phyloP scores from a whole-genome alignment of 1,139 yeast genomes.

The Candida frijolesensis region DNA sequence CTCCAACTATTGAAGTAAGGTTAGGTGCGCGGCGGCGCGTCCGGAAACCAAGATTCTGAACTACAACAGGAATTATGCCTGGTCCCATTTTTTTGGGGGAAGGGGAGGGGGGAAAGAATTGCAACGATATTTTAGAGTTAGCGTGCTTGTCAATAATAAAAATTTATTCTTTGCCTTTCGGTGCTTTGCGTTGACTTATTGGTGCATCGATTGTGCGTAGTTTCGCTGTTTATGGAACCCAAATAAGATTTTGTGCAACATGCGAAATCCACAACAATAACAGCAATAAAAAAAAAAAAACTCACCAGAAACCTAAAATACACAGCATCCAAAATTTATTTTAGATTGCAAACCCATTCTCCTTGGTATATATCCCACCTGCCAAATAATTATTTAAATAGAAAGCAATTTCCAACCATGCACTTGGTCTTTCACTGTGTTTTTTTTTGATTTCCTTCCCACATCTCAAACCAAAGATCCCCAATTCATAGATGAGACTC shows the following conservation, averaged over 20 bases:
- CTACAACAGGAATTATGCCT: no score
- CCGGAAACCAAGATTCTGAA: no score
- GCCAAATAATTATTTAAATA: not conserved
- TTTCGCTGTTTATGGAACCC: not conserved
- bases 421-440: not conserved
- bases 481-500: constrained; percentile 5
- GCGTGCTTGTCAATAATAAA: no score
- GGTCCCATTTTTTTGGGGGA: no score
- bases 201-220: not conserved
- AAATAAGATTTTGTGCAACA: not conserved
- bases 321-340: not conserved
- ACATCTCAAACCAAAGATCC: not conserved
- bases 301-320: not conserved
- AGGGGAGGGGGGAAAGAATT: no score
- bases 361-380: not conserved
- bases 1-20: no score
- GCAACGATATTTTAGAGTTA: no score
- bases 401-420: not conserved
- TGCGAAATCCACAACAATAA: not conserved
- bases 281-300: not conserved
- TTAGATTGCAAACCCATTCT: not conserved
- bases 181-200: not conserved
- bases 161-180: not conserved
- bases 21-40: no score
- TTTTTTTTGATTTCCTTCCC: not conserved